Conservation (phyloP, 2,329 filamentous ascomycete species). For the Ophiocordyceps camponoti-leonardi region DNA sequence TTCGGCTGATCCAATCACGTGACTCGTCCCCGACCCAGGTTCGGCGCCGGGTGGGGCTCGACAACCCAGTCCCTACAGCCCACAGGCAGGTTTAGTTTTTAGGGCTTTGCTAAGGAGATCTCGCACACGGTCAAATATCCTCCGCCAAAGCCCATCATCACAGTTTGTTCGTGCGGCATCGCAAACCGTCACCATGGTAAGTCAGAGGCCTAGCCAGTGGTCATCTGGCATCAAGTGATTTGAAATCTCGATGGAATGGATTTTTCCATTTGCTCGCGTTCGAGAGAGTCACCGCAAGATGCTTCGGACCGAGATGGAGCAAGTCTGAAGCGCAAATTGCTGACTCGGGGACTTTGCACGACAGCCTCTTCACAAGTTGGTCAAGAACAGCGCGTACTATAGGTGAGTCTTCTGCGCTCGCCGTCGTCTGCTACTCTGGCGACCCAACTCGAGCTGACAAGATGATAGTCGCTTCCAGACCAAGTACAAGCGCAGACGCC, state of each 20-base stretch:
- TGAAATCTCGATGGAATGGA: conserved; percentile 14
- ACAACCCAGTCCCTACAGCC: not conserved
- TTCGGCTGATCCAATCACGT: conserved; percentile 9
- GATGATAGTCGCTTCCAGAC: conserved; percentile 85
- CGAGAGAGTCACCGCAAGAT: conserved; percentile 84
- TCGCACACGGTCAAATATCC: conserved; percentile 21
- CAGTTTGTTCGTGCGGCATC: conserved; percentile 22
- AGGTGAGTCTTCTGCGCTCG: conserved; percentile 45
- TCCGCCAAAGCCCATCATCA: conserved; percentile 6
- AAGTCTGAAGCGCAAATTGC: conserved; percentile 98
- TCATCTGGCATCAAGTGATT: not conserved
- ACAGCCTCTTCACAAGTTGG: conserved; percentile 60
- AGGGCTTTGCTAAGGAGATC: conserved; percentile 19
- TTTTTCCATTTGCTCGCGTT: conserved; percentile 24
- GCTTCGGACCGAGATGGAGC: conserved; percentile 62
- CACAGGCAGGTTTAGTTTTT: conserved; percentile 3
- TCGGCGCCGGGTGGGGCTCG: not conserved
- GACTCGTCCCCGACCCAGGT: conserved; percentile 23
- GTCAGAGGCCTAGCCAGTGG: conserved; percentile 27
- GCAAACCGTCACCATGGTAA: conserved; percentile 52
- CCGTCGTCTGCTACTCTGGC: too few species aligned
- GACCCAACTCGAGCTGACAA: not conserved
- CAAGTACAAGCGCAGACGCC: conserved; percentile 95
- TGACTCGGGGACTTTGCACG: conserved; percentile 91
- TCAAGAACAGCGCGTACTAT: conserved; percentile 98